phyloP scores from a whole-genome alignment of 306 rosid species.

The Begonia masoniana region DNA sequence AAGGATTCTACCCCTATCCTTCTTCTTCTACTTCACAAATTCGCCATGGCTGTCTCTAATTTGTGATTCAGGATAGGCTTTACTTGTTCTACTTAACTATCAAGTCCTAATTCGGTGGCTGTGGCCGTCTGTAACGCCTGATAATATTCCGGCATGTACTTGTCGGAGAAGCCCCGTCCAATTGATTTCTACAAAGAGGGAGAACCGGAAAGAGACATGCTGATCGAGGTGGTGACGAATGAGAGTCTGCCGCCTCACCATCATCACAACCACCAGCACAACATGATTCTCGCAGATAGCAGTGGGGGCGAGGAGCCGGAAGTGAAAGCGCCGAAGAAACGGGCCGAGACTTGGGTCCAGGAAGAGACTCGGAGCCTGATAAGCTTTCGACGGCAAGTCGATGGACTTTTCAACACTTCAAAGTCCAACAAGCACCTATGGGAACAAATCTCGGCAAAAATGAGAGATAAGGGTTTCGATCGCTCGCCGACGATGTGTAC shows the following conservation, averaged over 20 bases:
- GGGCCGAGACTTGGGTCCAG: constrained; percentile 97
- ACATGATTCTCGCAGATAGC: constrained; percentile 62
- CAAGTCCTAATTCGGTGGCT: no score
- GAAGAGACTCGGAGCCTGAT: constrained; percentile 81
- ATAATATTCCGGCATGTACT: constrained; percentile 30
- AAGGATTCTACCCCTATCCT: no score
- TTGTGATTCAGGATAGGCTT: no score
- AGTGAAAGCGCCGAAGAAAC: constrained; percentile 78
- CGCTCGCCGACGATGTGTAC: constrained; percentile 96
- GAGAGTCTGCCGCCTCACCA: constrained; percentile 21
- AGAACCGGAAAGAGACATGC: constrained; percentile 45
- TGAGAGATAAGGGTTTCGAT: constrained; percentile 87
- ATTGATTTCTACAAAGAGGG: constrained; percentile 54
- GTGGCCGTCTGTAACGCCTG: background rate
- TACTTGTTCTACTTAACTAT: no score
- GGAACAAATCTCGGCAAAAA: constrained; percentile 83
- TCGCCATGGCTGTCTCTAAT: no score
- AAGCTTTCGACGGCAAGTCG: constrained; percentile 62
- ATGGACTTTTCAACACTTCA: constrained; percentile 62
- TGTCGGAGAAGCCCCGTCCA: constrained; percentile 63
- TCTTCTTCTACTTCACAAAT: no score
- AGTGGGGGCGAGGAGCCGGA: constrained; percentile 76
- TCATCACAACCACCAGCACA: constrained; percentile 30
- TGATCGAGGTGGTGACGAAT: constrained; percentile 56
- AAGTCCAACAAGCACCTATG: constrained; percentile 90